Base-by-base conservation (phyloP, 2,329 filamentous ascomycete species). In the Talaromyces atroroseus region DNA sequence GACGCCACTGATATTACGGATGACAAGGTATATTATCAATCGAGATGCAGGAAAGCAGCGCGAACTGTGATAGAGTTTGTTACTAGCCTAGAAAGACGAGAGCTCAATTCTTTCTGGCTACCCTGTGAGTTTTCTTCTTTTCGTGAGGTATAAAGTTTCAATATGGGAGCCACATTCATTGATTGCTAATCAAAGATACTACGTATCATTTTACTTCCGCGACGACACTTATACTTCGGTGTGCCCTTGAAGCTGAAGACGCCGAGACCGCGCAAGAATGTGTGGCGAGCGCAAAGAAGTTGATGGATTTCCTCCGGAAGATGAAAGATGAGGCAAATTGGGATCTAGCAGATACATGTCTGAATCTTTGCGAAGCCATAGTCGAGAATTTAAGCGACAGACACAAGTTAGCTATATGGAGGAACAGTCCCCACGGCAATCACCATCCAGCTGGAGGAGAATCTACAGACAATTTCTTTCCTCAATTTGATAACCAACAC, bases 171-270 rank as follows among this genome's bases (percentile, higher is more conserved):
- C n/a, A n/a, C n/a, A n/a, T n/a, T n/a, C n/a, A n/a, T n/a, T n/a
- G n/a, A n/a, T n/a, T 26, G 18, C 18, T 53, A 32, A 36, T 21
- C 46, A 24, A 36, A 67, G 64, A 68, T 44, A 64, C 61, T n/a
- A 63, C 67, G 44, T 66, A 68, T 55, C 65, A 68, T 46, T 58
- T 69, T 2, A 62, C 63, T 34, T 65, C 66, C 16, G 61, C 67
- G 7, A 52, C 58, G 7, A 62, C 59, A 23, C 56, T 61, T 26
- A 57, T 61, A 7, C 60, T 63, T 18, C 62, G 60, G 23, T 60
- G 61, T 47, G 60, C 57, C 12, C 46, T 62, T 42, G 62, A 63
- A 52, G 54, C 61, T 2, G 59, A 54, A 23, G 55, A 60, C 32
- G 51, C 58, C 21, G 20, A 52, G 29, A 54, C 59, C 14, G 57